Percentiles rank a stretch among this genome's conserved stretches.
Evolutionary conservation across 2,329 filamentous ascomycete genomes (phyloP).

Genomic region (Exserohilum turcica): DNA sequence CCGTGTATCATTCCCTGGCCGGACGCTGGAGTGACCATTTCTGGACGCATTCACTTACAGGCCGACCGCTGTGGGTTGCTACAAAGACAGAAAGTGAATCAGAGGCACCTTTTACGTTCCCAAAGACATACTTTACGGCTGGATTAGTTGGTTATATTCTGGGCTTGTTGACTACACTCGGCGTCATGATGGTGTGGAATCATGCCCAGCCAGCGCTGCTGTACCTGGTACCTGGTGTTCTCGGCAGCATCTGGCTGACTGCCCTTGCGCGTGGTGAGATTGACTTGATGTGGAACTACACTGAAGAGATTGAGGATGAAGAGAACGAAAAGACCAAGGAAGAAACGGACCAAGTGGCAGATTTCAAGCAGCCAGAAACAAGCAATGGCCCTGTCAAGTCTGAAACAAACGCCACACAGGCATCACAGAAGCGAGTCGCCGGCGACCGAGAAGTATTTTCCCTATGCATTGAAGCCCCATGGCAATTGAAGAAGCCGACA

Average conservation of each 20-base stretch:
- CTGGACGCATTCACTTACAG: slow-evolving; percentile 64
- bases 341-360: too few species aligned
- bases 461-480: slow-evolving; percentile 44
- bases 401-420: slow-evolving; percentile 12
- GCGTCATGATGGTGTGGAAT: slow-evolving; percentile 75
- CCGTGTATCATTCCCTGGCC: slow-evolving; percentile 57
- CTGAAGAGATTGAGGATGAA: slow-evolving; percentile 62
- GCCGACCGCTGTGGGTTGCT: slow-evolving; percentile 31
- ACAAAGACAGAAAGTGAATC: slow-evolving; percentile 8
- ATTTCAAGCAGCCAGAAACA: slow-evolving; percentile 10
- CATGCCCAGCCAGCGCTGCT: slow-evolving; percentile 89
- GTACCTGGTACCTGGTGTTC: slow-evolving; percentile 87
- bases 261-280: slow-evolving; percentile 74
- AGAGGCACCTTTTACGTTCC: slow-evolving; percentile 60
- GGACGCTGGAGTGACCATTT: slow-evolving; percentile 83
- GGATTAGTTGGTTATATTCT: slow-evolving; percentile 75
- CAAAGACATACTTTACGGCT: slow-evolving; percentile 84
- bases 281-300: slow-evolving; percentile 78
- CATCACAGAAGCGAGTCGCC: slow-evolving; percentile 16
- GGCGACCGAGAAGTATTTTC: slow-evolving; percentile 41
- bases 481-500: slow-evolving; percentile 25
- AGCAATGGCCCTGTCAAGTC: slow-evolving; percentile 15
- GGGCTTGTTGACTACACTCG: slow-evolving; percentile 77
- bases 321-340: slow-evolving; percentile 20
- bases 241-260: slow-evolving; percentile 75